Percentiles rank a stretch among this genome's conserved stretches.
These are phyloP conservation scores for Hemisphaericaspora subhashii DNA, from an alignment of 1,139 yeast species.

Conservation along the genomic window DNA sequence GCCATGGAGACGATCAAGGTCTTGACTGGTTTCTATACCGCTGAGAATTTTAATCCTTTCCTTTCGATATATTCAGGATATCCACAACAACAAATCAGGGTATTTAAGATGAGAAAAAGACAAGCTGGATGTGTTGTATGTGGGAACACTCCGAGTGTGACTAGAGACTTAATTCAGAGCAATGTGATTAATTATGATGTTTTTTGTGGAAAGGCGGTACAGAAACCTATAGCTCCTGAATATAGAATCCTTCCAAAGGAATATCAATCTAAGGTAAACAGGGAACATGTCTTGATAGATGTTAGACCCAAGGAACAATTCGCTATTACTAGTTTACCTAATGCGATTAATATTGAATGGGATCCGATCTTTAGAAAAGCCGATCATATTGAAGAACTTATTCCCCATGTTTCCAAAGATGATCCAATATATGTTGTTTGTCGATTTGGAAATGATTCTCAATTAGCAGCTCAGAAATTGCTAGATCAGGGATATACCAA, in stretches of 20 bases:
- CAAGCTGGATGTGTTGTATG: conserved; percentile 65
- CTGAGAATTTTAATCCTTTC: conserved; percentile 62
- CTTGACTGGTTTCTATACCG: conserved; percentile 55
- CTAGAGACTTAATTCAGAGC: conserved; percentile 42
- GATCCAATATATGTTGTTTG: conserved; percentile 57
- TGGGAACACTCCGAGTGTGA: conserved; percentile 52
- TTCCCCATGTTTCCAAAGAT: conserved; percentile 26
- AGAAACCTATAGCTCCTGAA: conserved; percentile 40
- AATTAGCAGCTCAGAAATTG: conserved; percentile 63
- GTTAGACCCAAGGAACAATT: conserved; percentile 83
- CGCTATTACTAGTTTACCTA: conserved; percentile 59
- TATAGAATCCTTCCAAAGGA: conserved; percentile 53
- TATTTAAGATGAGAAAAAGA: conserved; percentile 77
- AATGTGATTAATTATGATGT: conserved; percentile 59
- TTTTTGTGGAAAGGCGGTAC: conserved; percentile 64
- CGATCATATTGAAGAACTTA: conserved; percentile 23
- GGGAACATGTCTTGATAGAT: conserved; percentile 51
- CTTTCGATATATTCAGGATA: conserved; percentile 72
- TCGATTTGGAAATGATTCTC: conserved; percentile 90
- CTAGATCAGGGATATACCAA: conserved; percentile 47
- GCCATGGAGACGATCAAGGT: conserved; percentile 85
- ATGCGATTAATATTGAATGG: conserved; percentile 66
- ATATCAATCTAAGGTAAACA: conserved; percentile 22
- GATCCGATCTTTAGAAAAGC: conserved; percentile 42
- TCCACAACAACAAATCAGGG: conserved; percentile 67